Evolutionary conservation across 345 rosid species (phyloP).

Genomic region (Eucalyptus erythrocorys): DNA sequence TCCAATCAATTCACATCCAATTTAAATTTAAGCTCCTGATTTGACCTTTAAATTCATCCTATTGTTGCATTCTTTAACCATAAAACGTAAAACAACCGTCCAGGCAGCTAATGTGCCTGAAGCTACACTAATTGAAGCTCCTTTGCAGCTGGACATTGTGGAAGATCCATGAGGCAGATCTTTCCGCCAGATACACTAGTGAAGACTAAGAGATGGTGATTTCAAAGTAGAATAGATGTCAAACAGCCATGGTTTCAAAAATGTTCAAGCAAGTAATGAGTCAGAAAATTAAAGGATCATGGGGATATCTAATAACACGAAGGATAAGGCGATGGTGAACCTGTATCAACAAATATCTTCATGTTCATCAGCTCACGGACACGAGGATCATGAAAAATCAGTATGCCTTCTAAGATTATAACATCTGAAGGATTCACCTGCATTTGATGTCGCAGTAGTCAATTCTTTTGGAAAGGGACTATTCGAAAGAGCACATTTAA

Average conservation of each 20-base stretch:
- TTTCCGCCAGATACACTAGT: background rate
- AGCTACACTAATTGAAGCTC: background rate
- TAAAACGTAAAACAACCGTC: background rate
- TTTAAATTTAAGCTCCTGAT: background rate
- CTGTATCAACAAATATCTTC: slow-evolving; percentile 98
- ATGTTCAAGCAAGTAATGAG: background rate
- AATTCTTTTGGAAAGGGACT: background rate
- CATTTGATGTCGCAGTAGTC: background rate
- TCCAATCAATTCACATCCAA: background rate
- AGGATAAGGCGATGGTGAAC: slow-evolving; percentile 17
- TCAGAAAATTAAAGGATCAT: background rate
- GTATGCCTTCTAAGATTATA: slow-evolving; percentile 92
- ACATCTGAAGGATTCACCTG: slow-evolving; percentile 98
- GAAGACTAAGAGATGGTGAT: background rate
- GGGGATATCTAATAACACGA: background rate
- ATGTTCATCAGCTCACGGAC: slow-evolving; percentile 90
- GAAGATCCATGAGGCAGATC: background rate
- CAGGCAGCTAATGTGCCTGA: background rate
- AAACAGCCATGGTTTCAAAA: background rate
- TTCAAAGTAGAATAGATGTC: background rate
- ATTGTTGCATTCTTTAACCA: background rate
- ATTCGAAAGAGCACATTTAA: background rate
- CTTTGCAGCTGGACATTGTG: background rate
- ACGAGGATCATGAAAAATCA: slow-evolving; percentile 80
- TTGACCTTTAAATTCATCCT: background rate